Conservation (phyloP, 2,329 filamentous ascomycete species). For the Colletotrichum nymphaeae region DNA sequence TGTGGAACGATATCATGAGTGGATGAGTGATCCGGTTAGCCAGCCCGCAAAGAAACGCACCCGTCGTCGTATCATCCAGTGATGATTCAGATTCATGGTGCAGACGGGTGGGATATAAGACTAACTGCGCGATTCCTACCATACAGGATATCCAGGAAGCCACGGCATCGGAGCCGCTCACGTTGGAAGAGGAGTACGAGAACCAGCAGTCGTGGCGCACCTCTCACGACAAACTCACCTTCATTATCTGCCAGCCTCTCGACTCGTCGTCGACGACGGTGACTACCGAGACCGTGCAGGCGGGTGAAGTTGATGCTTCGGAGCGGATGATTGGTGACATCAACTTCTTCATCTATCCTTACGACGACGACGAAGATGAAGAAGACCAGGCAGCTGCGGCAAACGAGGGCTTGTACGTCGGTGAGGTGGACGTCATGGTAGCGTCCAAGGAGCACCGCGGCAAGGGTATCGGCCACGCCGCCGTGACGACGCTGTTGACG, state of each 20-base stretch:
- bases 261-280: neutral
- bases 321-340: slow-evolving; percentile 77
- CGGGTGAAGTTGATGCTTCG: slow-evolving; percentile 63
- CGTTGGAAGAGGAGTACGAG: slow-evolving; percentile 83
- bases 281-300: slow-evolving; percentile 33
- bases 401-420: slow-evolving; percentile 54
- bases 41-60: neutral
- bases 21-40: slow-evolving; percentile 86
- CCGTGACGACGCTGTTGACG: slow-evolving; percentile 74
- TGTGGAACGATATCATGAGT: slow-evolving; percentile 84
- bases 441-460: slow-evolving; percentile 69
- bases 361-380: slow-evolving; percentile 59
- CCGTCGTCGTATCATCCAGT: neutral
- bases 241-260: slow-evolving; percentile 78
- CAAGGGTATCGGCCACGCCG: slow-evolving; percentile 72
- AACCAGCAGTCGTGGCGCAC: slow-evolving; percentile 91
- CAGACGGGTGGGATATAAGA: neutral
- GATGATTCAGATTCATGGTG: neutral
- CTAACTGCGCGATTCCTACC: neutral
- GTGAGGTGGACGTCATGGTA: slow-evolving; percentile 91
- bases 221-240: slow-evolving; percentile 89
- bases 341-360: slow-evolving; percentile 80
- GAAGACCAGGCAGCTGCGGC: slow-evolving; percentile 14
- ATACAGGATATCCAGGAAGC: slow-evolving; percentile 78
- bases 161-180: slow-evolving; percentile 89